Evolutionary conservation across 768 basidiomycete species (phyloP), one percentile per base, ranked within the genome.

Genomic region (Paxillus ammoniavirescens): DNA sequence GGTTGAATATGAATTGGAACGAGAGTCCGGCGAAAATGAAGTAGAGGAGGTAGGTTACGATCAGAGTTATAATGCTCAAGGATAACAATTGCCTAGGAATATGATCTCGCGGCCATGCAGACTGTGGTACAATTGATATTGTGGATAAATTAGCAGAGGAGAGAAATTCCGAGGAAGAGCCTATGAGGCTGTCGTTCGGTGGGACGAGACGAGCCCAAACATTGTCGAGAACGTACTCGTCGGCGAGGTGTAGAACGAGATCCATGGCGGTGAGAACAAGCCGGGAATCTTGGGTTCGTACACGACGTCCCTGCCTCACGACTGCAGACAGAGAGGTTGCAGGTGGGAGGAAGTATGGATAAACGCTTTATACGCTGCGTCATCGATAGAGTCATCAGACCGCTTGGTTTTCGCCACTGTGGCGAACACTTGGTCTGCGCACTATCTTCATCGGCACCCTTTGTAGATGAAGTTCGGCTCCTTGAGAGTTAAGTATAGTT

Each of bases 1-100:
- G 89, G 73, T 98, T 93, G 82, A 98, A 99, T 52, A 98, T 83
- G 72, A 79, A 86, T 42, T 72, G 72, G 74, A 92, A 99, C 3
- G 93, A 93, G 23, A 91, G 70, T 40, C 80, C 75, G 17, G 93
- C 94, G 61, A 98, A 89, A 23, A 87, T 47, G 72, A 97, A 94
- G 72, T 99, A 99, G 44, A 98, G 79, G 46, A 86, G 21, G 62
- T 88, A 82, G 54, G 96, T 90, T 55, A 93, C 94, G 53, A 92
- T 61, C 49, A 90, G 71, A 1, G 93, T 95, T 58, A 98, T 65
- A 23, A 76, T 67, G 57, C 72, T 70, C 54, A 98, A 74, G 1
- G 93, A 94, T 30, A 88, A 17, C 5, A 89, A 49, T 65, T 96
- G 93, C 38, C 94, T 82, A 4, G 82, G 87, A 8, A 94, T 61